Conservation (phyloP, 352 stramenopile genomes). For the Plasmopara halstedii region DNA sequence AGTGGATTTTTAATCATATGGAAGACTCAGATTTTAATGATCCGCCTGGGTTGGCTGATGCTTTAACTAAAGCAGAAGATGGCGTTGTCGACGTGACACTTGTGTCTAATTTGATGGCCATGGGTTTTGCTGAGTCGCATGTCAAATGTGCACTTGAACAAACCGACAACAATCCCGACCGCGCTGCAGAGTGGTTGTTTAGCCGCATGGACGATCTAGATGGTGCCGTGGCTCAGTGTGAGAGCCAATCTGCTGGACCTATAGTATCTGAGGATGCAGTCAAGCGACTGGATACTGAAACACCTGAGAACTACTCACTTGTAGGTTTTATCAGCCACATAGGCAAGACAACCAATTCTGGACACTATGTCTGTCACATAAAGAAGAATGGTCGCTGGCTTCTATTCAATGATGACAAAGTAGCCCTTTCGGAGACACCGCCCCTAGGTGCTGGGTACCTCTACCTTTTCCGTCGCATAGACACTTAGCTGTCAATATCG, state of each 20-base stretch:
- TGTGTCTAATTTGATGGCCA: slow-evolving; percentile 58
- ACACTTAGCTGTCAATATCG: slow-evolving; percentile 15
- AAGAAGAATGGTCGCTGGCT: slow-evolving; percentile 96
- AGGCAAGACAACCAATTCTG: slow-evolving; percentile 95
- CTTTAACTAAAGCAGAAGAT: slow-evolving; percentile 3
- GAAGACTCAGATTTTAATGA: slow-evolving; percentile 97
- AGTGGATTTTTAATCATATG: slow-evolving; percentile 99
- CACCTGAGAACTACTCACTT: slow-evolving; percentile 85
- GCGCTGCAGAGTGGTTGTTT: slow-evolving; percentile 97
- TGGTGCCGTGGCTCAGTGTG: slow-evolving; percentile 79
- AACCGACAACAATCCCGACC: slow-evolving; percentile 87
- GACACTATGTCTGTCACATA: slow-evolving; percentile 98
- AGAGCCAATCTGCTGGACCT: slow-evolving; percentile 27
- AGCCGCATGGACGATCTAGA: slow-evolving; percentile 96
- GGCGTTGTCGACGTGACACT: slow-evolving; percentile 76
- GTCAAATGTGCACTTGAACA: slow-evolving; percentile 90
- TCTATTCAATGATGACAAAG: slow-evolving; percentile 99
- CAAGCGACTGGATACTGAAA: slow-evolving; percentile 52
- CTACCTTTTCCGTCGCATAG: slow-evolving; percentile 88
- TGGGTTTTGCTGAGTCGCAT: slow-evolving; percentile 88
- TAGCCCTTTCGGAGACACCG: slow-evolving; percentile 90
- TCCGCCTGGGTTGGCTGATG: slow-evolving; percentile 36
- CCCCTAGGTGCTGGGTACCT: slow-evolving; percentile 94
- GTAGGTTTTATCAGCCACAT: slow-evolving; percentile 98
- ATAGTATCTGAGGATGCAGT: slow-evolving; percentile 8